Conservation (phyloP, 768 basidiomycete species). For the Suillus subalutaceus region DNA sequence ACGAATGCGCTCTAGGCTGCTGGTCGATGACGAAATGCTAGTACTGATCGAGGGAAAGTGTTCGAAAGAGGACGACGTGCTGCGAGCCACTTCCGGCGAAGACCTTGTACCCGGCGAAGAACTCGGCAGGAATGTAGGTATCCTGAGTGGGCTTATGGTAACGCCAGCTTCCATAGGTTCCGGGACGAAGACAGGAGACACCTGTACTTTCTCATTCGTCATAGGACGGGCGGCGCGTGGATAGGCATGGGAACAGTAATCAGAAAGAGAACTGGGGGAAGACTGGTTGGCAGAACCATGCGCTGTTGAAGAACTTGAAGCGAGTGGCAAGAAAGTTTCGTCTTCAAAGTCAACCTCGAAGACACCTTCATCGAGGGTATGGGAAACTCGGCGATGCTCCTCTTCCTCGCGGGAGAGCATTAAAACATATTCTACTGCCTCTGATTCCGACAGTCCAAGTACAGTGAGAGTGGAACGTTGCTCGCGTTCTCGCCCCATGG, state of each 20-base stretch:
- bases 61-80: constrained; percentile 27
- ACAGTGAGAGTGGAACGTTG: constrained; percentile 57
- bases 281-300: constrained; percentile 17
- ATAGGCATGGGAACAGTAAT: constrained; percentile 29
- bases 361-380: constrained; percentile 52
- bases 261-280: constrained; percentile 25
- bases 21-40: constrained; percentile 26
- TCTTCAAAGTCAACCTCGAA: constrained; percentile 61
- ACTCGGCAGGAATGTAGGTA: constrained; percentile 12
- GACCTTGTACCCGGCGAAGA: constrained; percentile 15
- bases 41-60: constrained; percentile 39
- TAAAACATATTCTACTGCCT: constrained; percentile 77
- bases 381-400: constrained; percentile 18
- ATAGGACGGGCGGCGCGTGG: constrained; percentile 27
- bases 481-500: constrained; percentile 54
- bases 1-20: constrained; percentile 17
- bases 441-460: constrained; percentile 74
- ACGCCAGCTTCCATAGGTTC: constrained; percentile 61
- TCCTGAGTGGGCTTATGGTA: constrained; percentile 31
- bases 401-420: constrained; percentile 87
- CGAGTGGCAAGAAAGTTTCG: constrained; percentile 21
- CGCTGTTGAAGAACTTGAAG: constrained; percentile 25
- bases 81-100: constrained; percentile 9
- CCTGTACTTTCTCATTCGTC: constrained; percentile 57
- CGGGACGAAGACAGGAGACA: constrained; percentile 50